Percentiles rank a stretch among this genome's conserved stretches.
Conservation (phyloP, 306 rosid species). For the Alnus rubra region DNA sequence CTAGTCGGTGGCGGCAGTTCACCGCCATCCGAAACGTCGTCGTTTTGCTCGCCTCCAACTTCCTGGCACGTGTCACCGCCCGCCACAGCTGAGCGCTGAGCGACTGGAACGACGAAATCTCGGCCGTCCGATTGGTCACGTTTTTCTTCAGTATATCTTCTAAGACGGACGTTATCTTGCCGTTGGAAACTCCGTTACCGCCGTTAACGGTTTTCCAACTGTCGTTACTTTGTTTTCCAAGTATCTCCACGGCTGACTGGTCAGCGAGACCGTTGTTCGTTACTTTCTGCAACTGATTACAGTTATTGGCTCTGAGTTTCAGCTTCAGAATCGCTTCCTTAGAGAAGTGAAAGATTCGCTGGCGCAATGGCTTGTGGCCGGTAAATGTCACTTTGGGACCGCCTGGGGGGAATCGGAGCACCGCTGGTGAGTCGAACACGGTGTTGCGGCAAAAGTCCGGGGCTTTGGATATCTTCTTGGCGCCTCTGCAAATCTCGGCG, state of each 20-base stretch:
- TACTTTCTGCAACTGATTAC: neutral
- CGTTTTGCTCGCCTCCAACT: conserved; percentile 40
- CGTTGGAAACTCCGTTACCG: conserved; percentile 31
- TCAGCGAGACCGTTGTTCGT: conserved; percentile 32
- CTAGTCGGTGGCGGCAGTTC: conserved; percentile 78
- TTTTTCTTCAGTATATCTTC: neutral
- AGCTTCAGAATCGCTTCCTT: conserved; percentile 46
- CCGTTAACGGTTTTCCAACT: conserved; percentile 39
- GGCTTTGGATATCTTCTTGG: conserved; percentile 40
- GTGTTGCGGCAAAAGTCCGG: conserved; percentile 62
- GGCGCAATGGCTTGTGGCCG: conserved; percentile 54
- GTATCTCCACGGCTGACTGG: conserved; percentile 29
- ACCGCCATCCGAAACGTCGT: conserved; percentile 95
- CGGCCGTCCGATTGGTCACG: conserved; percentile 11
- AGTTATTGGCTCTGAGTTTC: conserved; percentile 39
- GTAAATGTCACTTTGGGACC: conserved; percentile 65
- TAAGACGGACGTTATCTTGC: neutral
- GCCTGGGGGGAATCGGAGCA: conserved; percentile 53
- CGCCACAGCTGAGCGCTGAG: conserved; percentile 87
- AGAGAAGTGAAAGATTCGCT: conserved; percentile 69
- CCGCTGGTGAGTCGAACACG: conserved; percentile 60
- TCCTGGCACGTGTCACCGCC: conserved; percentile 77
- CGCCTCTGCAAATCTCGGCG: conserved; percentile 57
- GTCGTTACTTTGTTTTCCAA: conserved; percentile 49
- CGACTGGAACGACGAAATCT: conserved; percentile 84